Percentiles rank a stretch among this genome's conserved stretches.
Conservation (phyloP, 2,329 filamentous ascomycete species). For the Phyllosticta capitalensis region DNA sequence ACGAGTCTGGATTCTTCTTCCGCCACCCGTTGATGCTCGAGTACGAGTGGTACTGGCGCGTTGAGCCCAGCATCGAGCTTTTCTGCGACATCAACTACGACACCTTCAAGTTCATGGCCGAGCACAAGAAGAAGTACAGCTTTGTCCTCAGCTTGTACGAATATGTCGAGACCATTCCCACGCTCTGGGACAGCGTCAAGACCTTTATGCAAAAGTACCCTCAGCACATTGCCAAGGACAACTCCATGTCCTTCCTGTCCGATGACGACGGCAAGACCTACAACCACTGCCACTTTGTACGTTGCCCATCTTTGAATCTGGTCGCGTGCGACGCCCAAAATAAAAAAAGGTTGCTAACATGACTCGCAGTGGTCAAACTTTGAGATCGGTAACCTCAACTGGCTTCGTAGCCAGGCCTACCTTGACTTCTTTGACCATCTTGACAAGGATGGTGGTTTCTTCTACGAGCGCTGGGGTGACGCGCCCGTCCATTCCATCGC, state of each 20-base stretch:
- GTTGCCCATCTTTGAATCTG: constrained; percentile 25
- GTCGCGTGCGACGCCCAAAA: not conserved
- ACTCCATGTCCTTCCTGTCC: constrained; percentile 84
- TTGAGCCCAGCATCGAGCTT: constrained; percentile 92
- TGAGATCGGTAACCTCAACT: constrained; percentile 87
- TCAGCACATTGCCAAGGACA: constrained; percentile 73
- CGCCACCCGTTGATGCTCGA: constrained; percentile 85
- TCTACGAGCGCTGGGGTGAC: constrained; percentile 98
- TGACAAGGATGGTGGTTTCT: constrained; percentile 90
- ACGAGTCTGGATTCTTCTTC: constrained; percentile 99
- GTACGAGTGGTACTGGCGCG: constrained; percentile 99
- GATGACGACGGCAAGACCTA: constrained; percentile 87
- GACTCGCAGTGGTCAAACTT: constrained; percentile 86
- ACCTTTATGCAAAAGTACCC: constrained; percentile 88
- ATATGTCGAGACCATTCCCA: constrained; percentile 92
- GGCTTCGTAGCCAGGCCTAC: constrained; percentile 84
- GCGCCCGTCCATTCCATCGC: constrained; percentile 98
- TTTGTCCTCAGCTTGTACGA: constrained; percentile 94
- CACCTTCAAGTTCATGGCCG: constrained; percentile 92
- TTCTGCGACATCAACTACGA: constrained; percentile 95
- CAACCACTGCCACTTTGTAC: constrained; percentile 94
- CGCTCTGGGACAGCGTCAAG: constrained; percentile 90
- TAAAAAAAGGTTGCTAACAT: constrained; percentile 16
- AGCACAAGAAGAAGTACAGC: constrained; percentile 96
- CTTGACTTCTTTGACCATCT: constrained; percentile 82